Conservation (phyloP, 176 grass and related monocot genomes). For the Stipa capillata region DNA sequence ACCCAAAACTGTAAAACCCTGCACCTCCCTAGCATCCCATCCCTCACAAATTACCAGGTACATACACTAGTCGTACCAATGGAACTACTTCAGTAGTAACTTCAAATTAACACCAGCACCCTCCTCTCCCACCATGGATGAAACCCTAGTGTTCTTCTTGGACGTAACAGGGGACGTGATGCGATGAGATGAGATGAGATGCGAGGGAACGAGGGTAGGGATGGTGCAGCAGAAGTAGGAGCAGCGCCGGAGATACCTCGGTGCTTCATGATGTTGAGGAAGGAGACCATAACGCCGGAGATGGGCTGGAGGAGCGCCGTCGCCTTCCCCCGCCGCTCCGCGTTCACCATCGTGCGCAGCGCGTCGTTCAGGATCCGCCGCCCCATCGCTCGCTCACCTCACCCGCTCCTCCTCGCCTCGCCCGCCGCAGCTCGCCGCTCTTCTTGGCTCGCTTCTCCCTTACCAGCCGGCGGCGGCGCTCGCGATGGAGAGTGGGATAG, state of each 20-base stretch:
- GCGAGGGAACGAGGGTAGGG: background rate
- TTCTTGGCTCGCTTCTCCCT: background rate
- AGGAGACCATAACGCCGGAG: slow-evolving; percentile 83
- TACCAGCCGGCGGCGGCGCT: slow-evolving; percentile 4
- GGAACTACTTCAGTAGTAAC: background rate
- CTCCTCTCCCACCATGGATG: background rate
- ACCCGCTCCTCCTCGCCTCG: background rate
- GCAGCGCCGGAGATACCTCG: slow-evolving; percentile 48
- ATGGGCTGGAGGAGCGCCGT: slow-evolving; percentile 69
- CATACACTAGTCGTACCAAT: background rate
- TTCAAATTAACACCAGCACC: background rate
- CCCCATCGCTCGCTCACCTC: slow-evolving; percentile 43
- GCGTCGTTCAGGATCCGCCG: slow-evolving; percentile 89
- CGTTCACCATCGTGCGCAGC: slow-evolving; percentile 79
- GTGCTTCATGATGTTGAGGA: slow-evolving; percentile 95
- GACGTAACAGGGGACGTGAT: background rate
- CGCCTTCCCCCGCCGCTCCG: slow-evolving; percentile 60
- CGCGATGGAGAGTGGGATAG: background rate
- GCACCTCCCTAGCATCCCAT: background rate
- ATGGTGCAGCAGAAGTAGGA: background rate
- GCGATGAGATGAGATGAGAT: background rate
- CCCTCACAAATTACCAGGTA: background rate
- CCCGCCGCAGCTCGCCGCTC: background rate
- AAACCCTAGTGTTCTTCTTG: background rate
- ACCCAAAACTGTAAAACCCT: background rate